phyloP scores from a whole-genome alignment of 257 asterid genomes.

The Plectranthus barbatus region DNA sequence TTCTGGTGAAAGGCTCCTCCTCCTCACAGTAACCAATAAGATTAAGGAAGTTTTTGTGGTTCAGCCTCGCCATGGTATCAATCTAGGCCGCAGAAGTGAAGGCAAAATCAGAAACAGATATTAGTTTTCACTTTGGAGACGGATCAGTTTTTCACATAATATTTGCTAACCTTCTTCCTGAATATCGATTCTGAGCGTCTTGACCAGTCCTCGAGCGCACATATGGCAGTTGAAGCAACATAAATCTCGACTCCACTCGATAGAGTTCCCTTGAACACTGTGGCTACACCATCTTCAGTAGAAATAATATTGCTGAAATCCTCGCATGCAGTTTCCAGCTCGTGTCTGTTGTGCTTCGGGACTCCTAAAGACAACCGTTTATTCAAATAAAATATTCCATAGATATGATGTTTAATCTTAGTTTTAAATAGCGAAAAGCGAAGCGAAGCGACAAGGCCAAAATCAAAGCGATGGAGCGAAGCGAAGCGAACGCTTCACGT shows the following conservation, averaged over 20 bases:
- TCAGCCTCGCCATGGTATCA: slow-evolving; percentile 65
- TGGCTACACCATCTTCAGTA: slow-evolving; percentile 37
- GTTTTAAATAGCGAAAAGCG: too few species aligned
- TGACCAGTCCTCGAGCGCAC: slow-evolving; percentile 63
- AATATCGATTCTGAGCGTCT: slow-evolving; percentile 55
- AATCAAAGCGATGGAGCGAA: too few species aligned
- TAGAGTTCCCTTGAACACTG: slow-evolving; percentile 80
- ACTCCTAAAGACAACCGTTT: slow-evolving; percentile 46
- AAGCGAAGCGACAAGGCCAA: too few species aligned
- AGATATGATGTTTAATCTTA: too few species aligned
- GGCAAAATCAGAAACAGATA: background rate
- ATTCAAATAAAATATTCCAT: background rate
- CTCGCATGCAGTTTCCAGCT: slow-evolving; percentile 92
- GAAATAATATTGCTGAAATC: slow-evolving; percentile 82
- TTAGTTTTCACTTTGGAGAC: background rate
- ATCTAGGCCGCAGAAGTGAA: slow-evolving; percentile 31
- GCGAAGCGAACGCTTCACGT: too few species aligned
- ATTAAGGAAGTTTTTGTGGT: slow-evolving; percentile 89
- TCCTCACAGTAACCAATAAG: slow-evolving; percentile 92
- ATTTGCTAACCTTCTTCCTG: slow-evolving; percentile 59
- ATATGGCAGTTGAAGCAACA: slow-evolving; percentile 62
- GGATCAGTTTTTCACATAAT: background rate
- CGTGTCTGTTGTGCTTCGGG: slow-evolving; percentile 74
- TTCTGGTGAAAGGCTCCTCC: slow-evolving; percentile 73
- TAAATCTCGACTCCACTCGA: slow-evolving; percentile 92